Conservation (phyloP, 1,284 basidiomycete species). For the Anthracocystis setariae region DNA sequence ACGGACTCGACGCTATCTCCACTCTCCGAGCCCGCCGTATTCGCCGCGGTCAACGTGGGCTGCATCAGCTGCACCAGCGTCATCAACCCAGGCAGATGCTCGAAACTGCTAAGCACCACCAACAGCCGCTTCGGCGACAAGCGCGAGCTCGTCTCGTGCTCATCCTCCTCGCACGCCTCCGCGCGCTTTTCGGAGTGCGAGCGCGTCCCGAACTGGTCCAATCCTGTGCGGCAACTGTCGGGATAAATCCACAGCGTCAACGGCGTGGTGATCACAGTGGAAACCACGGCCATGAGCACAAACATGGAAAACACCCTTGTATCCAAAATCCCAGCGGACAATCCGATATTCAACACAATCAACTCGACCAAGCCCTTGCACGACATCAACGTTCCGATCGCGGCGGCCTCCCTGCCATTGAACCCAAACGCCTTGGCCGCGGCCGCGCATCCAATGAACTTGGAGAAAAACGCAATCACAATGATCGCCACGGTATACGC, state of each 20-base stretch:
- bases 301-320: conserved; percentile 81
- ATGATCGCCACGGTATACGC: conserved; percentile 85
- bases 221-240: conserved; percentile 52
- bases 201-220: conserved; percentile 33
- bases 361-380: conserved; percentile 84
- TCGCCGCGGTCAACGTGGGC: conserved; percentile 54
- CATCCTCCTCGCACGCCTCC: conserved; percentile 35
- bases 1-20: conserved; percentile 3
- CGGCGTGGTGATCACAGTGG: conserved; percentile 90
- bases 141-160: conserved; percentile 19
- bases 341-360: conserved; percentile 91
- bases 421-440: conserved; percentile 78
- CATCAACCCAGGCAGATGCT: conserved; percentile 77
- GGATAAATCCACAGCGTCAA: conserved; percentile 83
- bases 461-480: conserved; percentile 81
- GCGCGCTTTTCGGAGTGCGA: conserved; percentile 24
- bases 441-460: conserved; percentile 72
- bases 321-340: conserved; percentile 81
- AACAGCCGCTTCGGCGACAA: conserved; percentile 73
- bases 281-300: conserved; percentile 83
- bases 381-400: conserved; percentile 89
- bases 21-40: conserved; percentile 2
- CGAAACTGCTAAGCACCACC: conserved; percentile 88
- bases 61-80: conserved; percentile 71
- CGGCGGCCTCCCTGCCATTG: conserved; percentile 80